A percentile compares a stretch with the other conserved stretches of the same genome.
phyloP scores from a whole-genome alignment of 106 monocot genomes.

The Acorus gramineus region DNA sequence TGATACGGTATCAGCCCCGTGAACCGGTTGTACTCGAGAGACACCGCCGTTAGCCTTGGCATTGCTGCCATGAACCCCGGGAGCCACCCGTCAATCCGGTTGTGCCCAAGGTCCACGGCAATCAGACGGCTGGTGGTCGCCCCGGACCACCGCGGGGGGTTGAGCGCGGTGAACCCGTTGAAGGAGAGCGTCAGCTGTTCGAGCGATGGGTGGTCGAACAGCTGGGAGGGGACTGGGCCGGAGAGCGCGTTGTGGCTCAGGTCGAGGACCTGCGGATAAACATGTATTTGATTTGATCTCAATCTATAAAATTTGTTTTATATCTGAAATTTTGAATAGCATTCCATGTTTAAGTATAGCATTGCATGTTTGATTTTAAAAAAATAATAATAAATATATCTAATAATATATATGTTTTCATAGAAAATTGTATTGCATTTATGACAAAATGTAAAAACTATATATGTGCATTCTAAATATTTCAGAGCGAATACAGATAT shows the following conservation, averaged over 20 bases:
- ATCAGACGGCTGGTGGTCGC: slow-evolving; percentile 23
- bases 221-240: slow-evolving; percentile 36
- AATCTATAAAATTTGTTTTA: too few species aligned
- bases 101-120: slow-evolving; percentile 46
- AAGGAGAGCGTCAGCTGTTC: slow-evolving; percentile 38
- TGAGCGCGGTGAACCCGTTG: slow-evolving; percentile 27
- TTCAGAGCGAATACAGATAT: too few species aligned
- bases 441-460: too few species aligned
- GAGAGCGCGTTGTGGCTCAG: slow-evolving; percentile 36
- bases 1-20: slow-evolving; percentile 49
- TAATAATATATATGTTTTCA: too few species aligned
- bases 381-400: too few species aligned
- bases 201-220: slow-evolving; percentile 46
- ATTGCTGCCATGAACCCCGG: slow-evolving; percentile 33
- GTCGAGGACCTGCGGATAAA: slow-evolving; percentile 12
- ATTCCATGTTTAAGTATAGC: too few species aligned
- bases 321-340: too few species aligned
- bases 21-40: slow-evolving; percentile 43
- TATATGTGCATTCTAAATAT: too few species aligned
- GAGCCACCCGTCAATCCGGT: slow-evolving; percentile 33
- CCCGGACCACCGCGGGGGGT: slow-evolving; percentile 2
- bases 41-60: slow-evolving; percentile 45
- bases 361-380: too few species aligned
- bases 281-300: too few species aligned
- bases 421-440: too few species aligned